A percentile compares a stretch with the other conserved stretches of the same genome.
Conservation (phyloP, 2,329 filamentous ascomycete genomes). For the Claviceps monticola region DNA sequence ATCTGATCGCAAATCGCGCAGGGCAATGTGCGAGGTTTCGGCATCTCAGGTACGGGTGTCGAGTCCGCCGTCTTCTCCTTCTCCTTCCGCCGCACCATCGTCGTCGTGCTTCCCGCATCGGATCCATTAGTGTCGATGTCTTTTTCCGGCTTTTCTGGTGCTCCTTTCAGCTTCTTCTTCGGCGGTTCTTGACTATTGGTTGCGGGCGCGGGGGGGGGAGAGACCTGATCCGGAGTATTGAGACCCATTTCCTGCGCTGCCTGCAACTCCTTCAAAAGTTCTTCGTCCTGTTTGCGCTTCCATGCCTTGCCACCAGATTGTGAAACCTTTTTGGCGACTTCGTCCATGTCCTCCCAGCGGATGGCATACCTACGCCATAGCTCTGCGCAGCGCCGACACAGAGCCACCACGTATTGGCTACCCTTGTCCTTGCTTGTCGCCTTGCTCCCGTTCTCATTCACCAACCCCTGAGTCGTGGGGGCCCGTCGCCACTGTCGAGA, state of each 20-base stretch:
- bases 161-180: conserved; percentile 50
- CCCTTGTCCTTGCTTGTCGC: conserved; percentile 62
- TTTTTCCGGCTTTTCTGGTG: conserved; percentile 26
- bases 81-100: conserved; percentile 45
- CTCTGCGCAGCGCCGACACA: conserved; percentile 82
- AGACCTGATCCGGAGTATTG: conserved; percentile 29
- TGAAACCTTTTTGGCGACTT: conserved; percentile 75
- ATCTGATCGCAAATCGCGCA: conserved; percentile 73
- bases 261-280: conserved; percentile 62
- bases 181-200: conserved; percentile 36
- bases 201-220: conserved; percentile 17
- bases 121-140: conserved; percentile 33
- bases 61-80: conserved; percentile 36
- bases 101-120: conserved; percentile 28
- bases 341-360: conserved; percentile 88
- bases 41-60: conserved; percentile 57
- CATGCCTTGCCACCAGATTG: conserved; percentile 67
- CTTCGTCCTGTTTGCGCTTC: conserved; percentile 85
- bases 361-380: conserved; percentile 94
- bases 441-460: conserved; percentile 46
- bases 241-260: conserved; percentile 46
- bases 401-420: conserved; percentile 58
- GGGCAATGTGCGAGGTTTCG: conserved; percentile 63
- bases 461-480: conserved; percentile 58
- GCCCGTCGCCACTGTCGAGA: conserved; percentile 89